phyloP scores from a whole-genome alignment of 2,329 filamentous ascomycete species.

The Escovopsis sp. region DNA sequence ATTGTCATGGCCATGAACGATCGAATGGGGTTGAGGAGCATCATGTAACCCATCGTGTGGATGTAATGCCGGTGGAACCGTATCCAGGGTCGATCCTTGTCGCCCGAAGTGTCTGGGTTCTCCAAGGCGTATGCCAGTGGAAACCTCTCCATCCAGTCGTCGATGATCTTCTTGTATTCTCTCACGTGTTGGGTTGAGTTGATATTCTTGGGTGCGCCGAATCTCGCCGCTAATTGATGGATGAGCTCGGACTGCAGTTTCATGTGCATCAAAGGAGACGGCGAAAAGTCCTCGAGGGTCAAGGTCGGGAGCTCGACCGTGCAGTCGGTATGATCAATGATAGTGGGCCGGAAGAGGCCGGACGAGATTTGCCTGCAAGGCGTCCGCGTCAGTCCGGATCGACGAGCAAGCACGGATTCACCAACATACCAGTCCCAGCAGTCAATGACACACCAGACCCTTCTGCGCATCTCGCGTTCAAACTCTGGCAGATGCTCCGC shows the following conservation, averaged over 20 bases:
- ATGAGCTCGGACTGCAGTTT: conserved; percentile 16
- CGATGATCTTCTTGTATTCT: conserved; percentile 16
- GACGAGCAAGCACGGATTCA: no score
- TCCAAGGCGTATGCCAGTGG: conserved; percentile 25
- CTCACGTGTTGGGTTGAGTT: conserved; percentile 13
- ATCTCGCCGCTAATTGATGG: conserved; percentile 11
- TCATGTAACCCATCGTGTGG: conserved; percentile 28
- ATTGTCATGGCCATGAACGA: conserved; percentile 27
- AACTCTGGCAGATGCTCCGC: conserved; percentile 12
- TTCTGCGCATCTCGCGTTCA: conserved; percentile 17
- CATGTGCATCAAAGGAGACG: conserved; percentile 17
- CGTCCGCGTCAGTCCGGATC: background rate
- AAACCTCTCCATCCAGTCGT: conserved; percentile 27
- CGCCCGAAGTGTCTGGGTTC: conserved; percentile 25
- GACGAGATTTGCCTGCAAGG: conserved; percentile 19
- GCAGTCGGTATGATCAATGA: conserved; percentile 17
- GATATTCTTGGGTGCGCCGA: conserved; percentile 14
- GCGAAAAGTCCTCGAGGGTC: conserved; percentile 13
- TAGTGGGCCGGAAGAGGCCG: conserved; percentile 15
- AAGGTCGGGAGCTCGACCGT: conserved; percentile 14
- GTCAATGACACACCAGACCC: conserved; percentile 19
- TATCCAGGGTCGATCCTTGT: conserved; percentile 25
- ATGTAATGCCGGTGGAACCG: conserved; percentile 31
- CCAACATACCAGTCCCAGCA: conserved; percentile 20
- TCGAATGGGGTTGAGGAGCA: conserved; percentile 32